These are phyloP conservation scores for Phytophthora fragariaefolia DNA, from an alignment of 352 stramenopile genomes.

Conservation along the genomic window DNA sequence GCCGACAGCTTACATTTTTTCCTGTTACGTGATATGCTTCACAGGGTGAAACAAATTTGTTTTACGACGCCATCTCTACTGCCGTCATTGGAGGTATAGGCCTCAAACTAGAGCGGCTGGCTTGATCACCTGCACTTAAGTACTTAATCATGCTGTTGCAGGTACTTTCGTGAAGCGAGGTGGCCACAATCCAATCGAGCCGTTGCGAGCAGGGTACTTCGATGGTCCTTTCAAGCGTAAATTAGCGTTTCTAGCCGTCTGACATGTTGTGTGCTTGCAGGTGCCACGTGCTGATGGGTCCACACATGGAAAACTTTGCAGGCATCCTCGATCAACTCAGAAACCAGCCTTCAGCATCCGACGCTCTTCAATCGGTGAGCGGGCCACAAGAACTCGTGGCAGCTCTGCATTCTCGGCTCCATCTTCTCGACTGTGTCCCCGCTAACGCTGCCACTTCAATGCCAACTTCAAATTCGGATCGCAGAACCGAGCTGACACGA, in stretches of 20 bases:
- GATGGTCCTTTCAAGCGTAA: too few species aligned
- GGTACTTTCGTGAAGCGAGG: slow-evolving; percentile 66
- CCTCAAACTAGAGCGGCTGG: neutral
- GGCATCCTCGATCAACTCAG: slow-evolving; percentile 55
- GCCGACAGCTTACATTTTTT: neutral
- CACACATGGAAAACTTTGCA: slow-evolving; percentile 75
- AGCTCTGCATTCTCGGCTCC: slow-evolving; percentile 33
- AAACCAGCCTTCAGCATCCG: slow-evolving; percentile 10
- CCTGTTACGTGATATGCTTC: neutral
- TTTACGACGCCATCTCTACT: slow-evolving; percentile 55
- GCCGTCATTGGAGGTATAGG: slow-evolving; percentile 70
- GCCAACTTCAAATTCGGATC: neutral
- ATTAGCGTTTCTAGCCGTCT: too few species aligned
- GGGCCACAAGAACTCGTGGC: slow-evolving; percentile 25
- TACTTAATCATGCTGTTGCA: slow-evolving; percentile 16
- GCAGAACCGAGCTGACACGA: slow-evolving; percentile 27
- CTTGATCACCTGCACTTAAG: neutral
- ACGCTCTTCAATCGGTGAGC: slow-evolving; percentile 20
- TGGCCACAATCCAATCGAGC: slow-evolving; percentile 82
- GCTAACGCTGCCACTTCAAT: neutral
- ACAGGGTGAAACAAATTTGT: slow-evolving; percentile 67
- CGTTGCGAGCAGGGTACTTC: slow-evolving; percentile 62
- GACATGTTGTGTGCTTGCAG: slow-evolving; percentile 36
- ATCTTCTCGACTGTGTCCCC: neutral
- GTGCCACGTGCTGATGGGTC: slow-evolving; percentile 68